phyloP scores from a whole-genome alignment of 1,284 basidiomycete genomes.

The Ceratobasidium sp. region DNA sequence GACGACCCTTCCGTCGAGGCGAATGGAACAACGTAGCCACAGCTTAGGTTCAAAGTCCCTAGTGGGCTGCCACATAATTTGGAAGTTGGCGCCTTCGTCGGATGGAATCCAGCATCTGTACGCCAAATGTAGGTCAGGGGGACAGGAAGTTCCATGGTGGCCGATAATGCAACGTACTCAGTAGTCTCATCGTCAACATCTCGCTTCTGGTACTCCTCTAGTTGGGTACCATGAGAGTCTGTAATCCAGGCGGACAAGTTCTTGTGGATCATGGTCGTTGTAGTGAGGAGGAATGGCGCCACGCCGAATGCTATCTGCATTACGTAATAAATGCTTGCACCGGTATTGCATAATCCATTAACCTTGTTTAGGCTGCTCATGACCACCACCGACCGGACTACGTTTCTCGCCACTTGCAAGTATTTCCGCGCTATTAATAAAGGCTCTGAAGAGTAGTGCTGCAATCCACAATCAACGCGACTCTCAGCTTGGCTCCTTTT shows the following conservation, averaged over 20 bases:
- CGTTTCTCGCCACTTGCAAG: too few relatives aligned
- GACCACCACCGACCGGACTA: background rate
- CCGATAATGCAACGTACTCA: background rate
- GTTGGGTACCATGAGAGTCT: slow-evolving; percentile 21
- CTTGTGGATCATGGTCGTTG: slow-evolving; percentile 19
- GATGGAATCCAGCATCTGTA: slow-evolving; percentile 36
- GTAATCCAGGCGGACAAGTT: slow-evolving; percentile 30
- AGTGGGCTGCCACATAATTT: slow-evolving; percentile 16
- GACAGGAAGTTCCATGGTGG: background rate
- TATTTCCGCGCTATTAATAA: too few relatives aligned
- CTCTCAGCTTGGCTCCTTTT: too few relatives aligned
- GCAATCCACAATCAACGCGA: too few relatives aligned
- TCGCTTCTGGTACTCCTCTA: background rate
- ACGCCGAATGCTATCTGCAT: background rate
- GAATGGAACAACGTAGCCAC: slow-evolving; percentile 6
- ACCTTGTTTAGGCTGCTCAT: background rate
- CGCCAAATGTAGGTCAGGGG: background rate
- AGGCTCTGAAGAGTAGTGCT: too few relatives aligned
- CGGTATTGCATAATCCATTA: background rate
- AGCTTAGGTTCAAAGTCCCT: slow-evolving; percentile 19
- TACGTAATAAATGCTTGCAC: background rate
- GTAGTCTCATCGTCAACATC: background rate
- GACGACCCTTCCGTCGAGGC: slow-evolving; percentile 17
- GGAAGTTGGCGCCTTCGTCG: slow-evolving; percentile 1
- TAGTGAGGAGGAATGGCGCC: background rate